Percentiles rank a stretch among this genome's conserved stretches.
Evolutionary conservation across 495 filamentous ascomycete genomes (phyloP).

Genomic region (Penicillium soppii): DNA sequence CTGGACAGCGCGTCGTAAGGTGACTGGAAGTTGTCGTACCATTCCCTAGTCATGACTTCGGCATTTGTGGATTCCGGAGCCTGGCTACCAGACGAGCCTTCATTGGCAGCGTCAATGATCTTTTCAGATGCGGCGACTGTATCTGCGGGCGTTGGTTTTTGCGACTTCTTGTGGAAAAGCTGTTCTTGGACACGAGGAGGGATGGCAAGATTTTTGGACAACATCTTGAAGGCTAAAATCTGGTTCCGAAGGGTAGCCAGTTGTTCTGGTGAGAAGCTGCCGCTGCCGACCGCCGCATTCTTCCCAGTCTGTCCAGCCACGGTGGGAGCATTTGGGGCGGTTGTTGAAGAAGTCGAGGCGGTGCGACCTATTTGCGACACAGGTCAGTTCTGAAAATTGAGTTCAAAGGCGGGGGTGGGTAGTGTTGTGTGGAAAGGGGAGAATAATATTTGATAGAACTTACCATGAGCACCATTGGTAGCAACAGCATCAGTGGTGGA

Average conservation of each 20-base stretch:
- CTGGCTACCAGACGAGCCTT: conserved; percentile 36
- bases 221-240: conserved; percentile 77
- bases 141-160: conserved; percentile 59
- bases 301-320: conserved; percentile 35
- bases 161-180: conserved; percentile 69
- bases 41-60: conserved; percentile 34
- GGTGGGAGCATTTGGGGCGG: conserved; percentile 21
- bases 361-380: conserved; percentile 27
- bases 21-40: conserved; percentile 63
- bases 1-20: conserved; percentile 59
- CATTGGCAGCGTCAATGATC: conserved; percentile 48
- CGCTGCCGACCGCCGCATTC: conserved; percentile 38
- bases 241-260: conserved; percentile 69
- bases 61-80: conserved; percentile 32
- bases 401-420: neutral
- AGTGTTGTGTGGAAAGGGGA: neutral
- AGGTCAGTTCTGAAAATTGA: conserved; percentile 3
- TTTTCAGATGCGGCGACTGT: conserved; percentile 51
- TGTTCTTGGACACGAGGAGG: conserved; percentile 71
- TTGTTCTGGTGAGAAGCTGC: conserved; percentile 68
- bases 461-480: conserved; percentile 55
- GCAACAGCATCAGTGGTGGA: conserved; percentile 24
- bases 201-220: conserved; percentile 78
- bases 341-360: conserved; percentile 47
- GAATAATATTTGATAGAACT: conserved; percentile 3